Evolutionary conservation across 495 filamentous ascomycete species (phyloP).

Genomic region (Neurospora sp.): DNA sequence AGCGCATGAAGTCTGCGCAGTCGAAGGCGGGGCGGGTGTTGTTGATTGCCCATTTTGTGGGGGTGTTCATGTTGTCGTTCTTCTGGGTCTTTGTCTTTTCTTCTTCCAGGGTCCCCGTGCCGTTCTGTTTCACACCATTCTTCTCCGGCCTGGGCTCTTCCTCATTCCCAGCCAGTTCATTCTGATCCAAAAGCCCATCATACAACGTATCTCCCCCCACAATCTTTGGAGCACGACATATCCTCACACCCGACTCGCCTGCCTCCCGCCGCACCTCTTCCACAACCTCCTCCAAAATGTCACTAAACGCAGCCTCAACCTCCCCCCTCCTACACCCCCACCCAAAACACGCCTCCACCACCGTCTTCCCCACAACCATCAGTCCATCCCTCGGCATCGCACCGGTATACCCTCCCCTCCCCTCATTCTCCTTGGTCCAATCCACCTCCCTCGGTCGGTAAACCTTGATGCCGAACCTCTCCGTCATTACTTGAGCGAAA

Average conservation of each 20-base stretch:
- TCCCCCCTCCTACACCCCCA: not conserved
- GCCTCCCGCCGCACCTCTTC: not conserved
- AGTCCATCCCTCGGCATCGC: conserved; percentile 1
- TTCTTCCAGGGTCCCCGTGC: too few relatives aligned
- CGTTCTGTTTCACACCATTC: not conserved
- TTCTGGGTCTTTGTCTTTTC: too few relatives aligned
- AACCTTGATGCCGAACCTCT: not conserved
- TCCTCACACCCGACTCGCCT: not conserved
- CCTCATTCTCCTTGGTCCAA: not conserved
- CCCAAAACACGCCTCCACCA: not conserved
- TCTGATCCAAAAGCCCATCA: not conserved
- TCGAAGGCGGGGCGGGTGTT: not conserved
- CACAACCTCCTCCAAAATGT: not conserved
- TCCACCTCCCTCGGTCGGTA: not conserved
- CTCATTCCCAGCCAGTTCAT: too few relatives aligned
- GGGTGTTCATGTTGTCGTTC: too few relatives aligned
- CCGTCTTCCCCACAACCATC: conserved; percentile 1
- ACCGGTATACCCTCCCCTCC: not conserved
- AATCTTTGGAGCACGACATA: not conserved
- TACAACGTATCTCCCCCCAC: not conserved
- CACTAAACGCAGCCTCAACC: not conserved
- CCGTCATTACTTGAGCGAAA: not conserved
- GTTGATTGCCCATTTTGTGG: not conserved
- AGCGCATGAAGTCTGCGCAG: conserved; percentile 1
- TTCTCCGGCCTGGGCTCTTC: not conserved